Evolutionary conservation across 176 grass and related monocot genomes (phyloP).

Genomic region (Oryza coarctata): DNA sequence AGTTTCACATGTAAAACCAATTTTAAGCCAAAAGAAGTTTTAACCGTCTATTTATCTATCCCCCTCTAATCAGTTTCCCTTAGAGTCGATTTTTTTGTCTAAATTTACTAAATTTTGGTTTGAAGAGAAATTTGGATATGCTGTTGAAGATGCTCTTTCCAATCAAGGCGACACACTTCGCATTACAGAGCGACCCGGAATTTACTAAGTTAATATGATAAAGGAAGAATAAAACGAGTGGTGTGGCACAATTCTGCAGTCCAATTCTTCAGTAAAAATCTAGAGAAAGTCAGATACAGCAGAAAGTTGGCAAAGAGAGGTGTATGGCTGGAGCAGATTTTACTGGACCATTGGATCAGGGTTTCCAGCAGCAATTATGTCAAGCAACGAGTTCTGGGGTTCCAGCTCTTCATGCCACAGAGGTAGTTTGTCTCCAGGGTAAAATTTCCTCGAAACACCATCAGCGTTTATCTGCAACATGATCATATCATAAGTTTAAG

Average conservation of each 20-base stretch:
- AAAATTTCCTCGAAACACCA: constrained; percentile 77
- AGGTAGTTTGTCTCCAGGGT: constrained; percentile 69
- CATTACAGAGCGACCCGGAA: background rate
- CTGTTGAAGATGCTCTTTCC: too few species aligned
- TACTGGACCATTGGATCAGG: constrained; percentile 81
- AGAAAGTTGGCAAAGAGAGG: background rate
- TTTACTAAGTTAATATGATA: background rate
- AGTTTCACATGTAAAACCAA: too few species aligned
- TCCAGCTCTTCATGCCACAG: constrained; percentile 90
- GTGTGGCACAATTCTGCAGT: constrained; percentile 15
- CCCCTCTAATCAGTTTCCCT: too few species aligned
- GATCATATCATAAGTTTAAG: constrained; percentile 12
- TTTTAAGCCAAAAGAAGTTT: too few species aligned
- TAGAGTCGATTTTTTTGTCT: too few species aligned
- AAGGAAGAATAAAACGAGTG: background rate
- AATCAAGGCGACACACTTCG: background rate
- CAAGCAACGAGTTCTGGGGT: constrained; percentile 75
- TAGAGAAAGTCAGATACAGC: constrained; percentile 33
- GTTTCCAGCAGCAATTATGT: constrained; percentile 63
- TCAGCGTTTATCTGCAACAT: constrained; percentile 59
- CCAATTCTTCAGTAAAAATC: constrained; percentile 16
- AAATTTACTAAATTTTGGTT: too few species aligned
- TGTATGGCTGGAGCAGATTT: background rate
- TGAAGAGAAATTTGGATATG: too few species aligned
- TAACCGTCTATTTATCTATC: too few species aligned